Conservation (phyloP, 768 basidiomycete genomes). For the Galerina marginata region DNA sequence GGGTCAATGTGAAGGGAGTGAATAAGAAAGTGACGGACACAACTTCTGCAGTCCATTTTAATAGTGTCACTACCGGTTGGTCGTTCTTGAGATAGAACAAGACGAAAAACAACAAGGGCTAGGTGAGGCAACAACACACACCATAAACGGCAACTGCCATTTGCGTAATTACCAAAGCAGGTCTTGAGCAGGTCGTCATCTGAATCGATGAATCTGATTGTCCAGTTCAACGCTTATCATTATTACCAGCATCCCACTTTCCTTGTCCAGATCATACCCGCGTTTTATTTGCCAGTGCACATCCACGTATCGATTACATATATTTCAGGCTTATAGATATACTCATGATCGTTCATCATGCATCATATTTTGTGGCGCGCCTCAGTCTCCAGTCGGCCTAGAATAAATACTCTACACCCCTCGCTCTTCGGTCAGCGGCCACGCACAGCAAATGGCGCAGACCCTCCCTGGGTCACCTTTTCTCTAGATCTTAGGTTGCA, state of each 20-base stretch:
- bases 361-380: background rate
- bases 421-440: conserved; percentile 10
- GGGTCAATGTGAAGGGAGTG: background rate
- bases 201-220: background rate
- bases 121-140: conserved; percentile 5
- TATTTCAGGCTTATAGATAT: background rate
- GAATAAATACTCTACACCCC: background rate
- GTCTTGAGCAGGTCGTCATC: background rate
- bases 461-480: conserved; percentile 10
- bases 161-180: conserved; percentile 4
- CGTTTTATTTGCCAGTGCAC: conserved; percentile 1
- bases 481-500: conserved; percentile 41
- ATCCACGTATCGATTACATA: background rate
- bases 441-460: conserved; percentile 26
- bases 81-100: background rate
- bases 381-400: conserved; percentile 1
- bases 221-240: too few species aligned
- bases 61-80: too few species aligned
- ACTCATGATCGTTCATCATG: background rate
- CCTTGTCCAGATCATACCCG: too few species aligned
- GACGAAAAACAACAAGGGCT: background rate
- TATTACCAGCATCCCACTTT: too few species aligned
- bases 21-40: background rate
- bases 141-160: conserved; percentile 13
- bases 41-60: too few species aligned